Evolutionary conservation across 352 stramenopile species (phyloP), one percentile per base, ranked within the genome.

Genomic region (Phytophthora pinifolia): DNA sequence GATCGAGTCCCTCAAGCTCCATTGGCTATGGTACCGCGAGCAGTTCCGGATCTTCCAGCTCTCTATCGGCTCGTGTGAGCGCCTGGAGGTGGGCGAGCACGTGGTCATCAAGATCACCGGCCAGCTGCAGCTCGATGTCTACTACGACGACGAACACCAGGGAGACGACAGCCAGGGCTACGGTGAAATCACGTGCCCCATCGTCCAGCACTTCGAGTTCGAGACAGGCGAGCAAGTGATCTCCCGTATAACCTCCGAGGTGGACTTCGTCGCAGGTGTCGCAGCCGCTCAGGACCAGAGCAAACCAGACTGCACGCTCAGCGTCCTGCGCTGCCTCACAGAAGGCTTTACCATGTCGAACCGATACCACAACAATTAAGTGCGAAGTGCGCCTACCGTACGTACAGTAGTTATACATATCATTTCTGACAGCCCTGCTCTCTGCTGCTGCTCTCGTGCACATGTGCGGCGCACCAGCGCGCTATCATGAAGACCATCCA

Each of bases 131-230:
- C 33, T 76, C 6, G 39, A 67, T 20, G 44, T 68, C 6, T 38
- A 59, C 34, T 54, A 61, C 37, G 35, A 52, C 9, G 29, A 34
- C 6, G 12, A 49, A 4, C 32, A 34, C 37, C 65, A 10, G 48
- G 46, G 39, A 29, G 44, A 37, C 29, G 42, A 39, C 15, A 59
- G 38, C 36, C 41, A 44, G 32, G 57, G 51, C 35, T 64, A 64
- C 32, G 62, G 62, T 1, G 20, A 18, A 0, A 52, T 71, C 14
- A 41, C 17, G 29, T 82, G 69, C 12, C 66, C 74, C 22, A 54
- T 82, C 18, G 60, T 54, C 15, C 74, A 82, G 27, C 72, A 74
- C 12, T 82, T 80, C 20, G 66, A 82, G 38, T 78, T 83, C 44
- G 60, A 80, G 29, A 30, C 33, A 3, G 27, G 37, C 0, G 29